These are phyloP conservation scores for Umbilicus rupestris DNA, from an alignment of 164 flowering plant species.

Conservation along the genomic window DNA sequence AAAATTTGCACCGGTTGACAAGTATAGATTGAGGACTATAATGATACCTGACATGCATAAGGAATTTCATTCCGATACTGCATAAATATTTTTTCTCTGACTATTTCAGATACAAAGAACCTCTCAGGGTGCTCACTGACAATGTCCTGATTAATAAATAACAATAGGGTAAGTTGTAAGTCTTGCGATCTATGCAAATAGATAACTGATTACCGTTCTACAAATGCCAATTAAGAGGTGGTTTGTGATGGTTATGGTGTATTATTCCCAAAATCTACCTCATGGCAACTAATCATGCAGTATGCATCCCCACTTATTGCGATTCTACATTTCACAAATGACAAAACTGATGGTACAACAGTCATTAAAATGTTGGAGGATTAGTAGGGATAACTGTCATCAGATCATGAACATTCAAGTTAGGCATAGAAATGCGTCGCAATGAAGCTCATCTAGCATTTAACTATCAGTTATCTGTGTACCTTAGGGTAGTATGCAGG, in stretches of 20 bases:
- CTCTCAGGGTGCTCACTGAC: slow-evolving; percentile 99
- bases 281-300: too few species aligned
- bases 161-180: not conserved
- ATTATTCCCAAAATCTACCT: not conserved
- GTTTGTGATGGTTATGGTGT: not conserved
- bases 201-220: not conserved
- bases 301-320: too few species aligned
- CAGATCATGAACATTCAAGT: not conserved
- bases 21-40: not conserved
- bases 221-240: not conserved
- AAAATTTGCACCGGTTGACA: not conserved
- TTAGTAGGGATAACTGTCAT: not conserved
- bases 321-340: too few species aligned
- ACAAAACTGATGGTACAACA: too few species aligned
- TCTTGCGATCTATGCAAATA: not conserved
- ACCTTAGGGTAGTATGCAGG: slow-evolving; percentile 96
- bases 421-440: not conserved
- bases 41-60: slow-evolving; percentile 89
- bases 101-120: slow-evolving; percentile 88
- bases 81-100: slow-evolving; percentile 92
- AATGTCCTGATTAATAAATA: slow-evolving; percentile 56
- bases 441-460: not conserved
- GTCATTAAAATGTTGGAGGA: not conserved
- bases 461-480: not conserved
- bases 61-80: slow-evolving; percentile 93